Evolutionary conservation across 352 stramenopile species (phyloP).

Genomic region (Phytophthora nicotianae): DNA sequence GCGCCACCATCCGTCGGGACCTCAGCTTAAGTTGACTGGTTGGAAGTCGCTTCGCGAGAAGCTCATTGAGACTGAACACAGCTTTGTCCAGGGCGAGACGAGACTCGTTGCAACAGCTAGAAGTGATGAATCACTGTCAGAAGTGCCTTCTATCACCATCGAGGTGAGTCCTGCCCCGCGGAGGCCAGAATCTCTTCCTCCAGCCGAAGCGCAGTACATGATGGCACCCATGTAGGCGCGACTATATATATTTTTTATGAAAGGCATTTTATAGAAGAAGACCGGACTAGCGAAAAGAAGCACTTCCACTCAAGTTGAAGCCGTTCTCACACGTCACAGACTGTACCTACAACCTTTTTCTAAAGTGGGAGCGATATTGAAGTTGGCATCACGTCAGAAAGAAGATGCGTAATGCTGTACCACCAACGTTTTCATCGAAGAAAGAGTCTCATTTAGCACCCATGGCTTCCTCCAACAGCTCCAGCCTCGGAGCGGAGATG

Average conservation of each 20-base stretch:
- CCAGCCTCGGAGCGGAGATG: slow-evolving; percentile 4
- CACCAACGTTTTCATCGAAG: slow-evolving; percentile 12
- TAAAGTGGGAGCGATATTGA: slow-evolving; percentile 24
- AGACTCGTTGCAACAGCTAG: slow-evolving; percentile 17
- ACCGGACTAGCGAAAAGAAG: too few species aligned
- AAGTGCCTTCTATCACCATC: slow-evolving; percentile 18
- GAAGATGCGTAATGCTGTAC: slow-evolving; percentile 23
- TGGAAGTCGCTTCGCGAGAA: slow-evolving; percentile 63
- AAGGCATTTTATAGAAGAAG: too few species aligned
- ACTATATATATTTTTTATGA: too few species aligned
- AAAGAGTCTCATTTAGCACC: slow-evolving; percentile 9
- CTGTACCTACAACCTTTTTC: slow-evolving; percentile 1
- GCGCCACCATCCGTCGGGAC: slow-evolving; percentile 18
- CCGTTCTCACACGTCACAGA: slow-evolving; percentile 16
- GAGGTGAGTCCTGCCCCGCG: slow-evolving; percentile 4
- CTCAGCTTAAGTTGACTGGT: slow-evolving; percentile 42
- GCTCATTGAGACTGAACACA: slow-evolving; percentile 48
- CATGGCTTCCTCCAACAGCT: slow-evolving; percentile 11
- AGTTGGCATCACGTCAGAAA: slow-evolving; percentile 2
- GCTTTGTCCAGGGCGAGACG: slow-evolving; percentile 22
- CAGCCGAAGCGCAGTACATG: slow-evolving; percentile 15
- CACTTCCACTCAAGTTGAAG: background rate
- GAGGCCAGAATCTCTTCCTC: background rate
- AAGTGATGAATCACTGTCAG: slow-evolving; percentile 8
- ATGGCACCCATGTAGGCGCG: slow-evolving; percentile 31